phyloP scores from a whole-genome alignment of 1,284 basidiomycete species.

The Xerocomus amazonicus region DNA sequence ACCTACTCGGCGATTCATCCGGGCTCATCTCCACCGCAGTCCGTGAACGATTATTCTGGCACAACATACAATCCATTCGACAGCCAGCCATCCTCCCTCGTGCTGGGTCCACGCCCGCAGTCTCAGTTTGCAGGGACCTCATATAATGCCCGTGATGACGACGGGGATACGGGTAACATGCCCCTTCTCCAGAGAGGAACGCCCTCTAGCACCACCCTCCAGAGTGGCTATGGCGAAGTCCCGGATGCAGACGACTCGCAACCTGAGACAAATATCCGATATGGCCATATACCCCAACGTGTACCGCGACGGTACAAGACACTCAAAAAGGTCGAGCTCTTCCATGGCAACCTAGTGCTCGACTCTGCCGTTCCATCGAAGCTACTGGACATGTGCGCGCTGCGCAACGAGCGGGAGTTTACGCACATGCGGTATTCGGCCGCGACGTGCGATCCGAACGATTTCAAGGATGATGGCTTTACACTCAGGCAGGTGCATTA shows the following conservation, averaged over 20 bases:
- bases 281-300: slow-evolving; percentile 83
- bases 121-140: slow-evolving; percentile 33
- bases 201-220: slow-evolving; percentile 31
- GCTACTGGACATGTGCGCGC: slow-evolving; percentile 73
- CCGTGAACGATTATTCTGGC: slow-evolving; percentile 29
- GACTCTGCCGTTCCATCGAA: slow-evolving; percentile 86
- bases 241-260: slow-evolving; percentile 37
- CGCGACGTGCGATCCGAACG: slow-evolving; percentile 91
- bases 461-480: slow-evolving; percentile 78
- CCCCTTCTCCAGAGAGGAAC: slow-evolving; percentile 54
- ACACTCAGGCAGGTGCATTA: slow-evolving; percentile 80
- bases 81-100: slow-evolving; percentile 10
- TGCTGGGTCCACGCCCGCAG: slow-evolving; percentile 21
- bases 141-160: slow-evolving; percentile 38
- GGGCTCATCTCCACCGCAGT: slow-evolving; percentile 18
- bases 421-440: slow-evolving; percentile 93
- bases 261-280: slow-evolving; percentile 60
- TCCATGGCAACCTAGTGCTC: slow-evolving; percentile 87
- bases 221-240: slow-evolving; percentile 44
- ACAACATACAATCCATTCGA: slow-evolving; percentile 25
- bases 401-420: slow-evolving; percentile 82
- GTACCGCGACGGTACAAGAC: slow-evolving; percentile 88
- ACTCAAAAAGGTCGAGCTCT: slow-evolving; percentile 85
- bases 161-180: slow-evolving; percentile 53
- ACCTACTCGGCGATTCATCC: slow-evolving; percentile 14